Evolutionary conservation across 371 early-diverging fungal species (phyloP).

Genomic region (Blakeslea trispora): DNA sequence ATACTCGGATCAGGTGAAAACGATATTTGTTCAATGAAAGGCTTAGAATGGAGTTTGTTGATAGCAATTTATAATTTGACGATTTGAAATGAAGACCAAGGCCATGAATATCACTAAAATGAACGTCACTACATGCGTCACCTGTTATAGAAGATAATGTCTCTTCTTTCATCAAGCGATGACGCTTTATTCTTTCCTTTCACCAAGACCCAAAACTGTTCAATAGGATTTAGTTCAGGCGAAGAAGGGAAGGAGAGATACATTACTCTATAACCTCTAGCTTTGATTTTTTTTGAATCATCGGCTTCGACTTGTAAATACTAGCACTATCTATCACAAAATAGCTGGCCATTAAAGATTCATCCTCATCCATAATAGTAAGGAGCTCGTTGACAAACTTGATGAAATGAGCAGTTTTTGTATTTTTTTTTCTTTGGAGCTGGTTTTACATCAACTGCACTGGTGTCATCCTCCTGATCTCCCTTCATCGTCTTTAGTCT

Average conservation of each 20-base stretch:
- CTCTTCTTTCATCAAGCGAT: conserved; percentile 18
- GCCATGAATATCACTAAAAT: too few species aligned
- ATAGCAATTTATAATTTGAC: too few species aligned
- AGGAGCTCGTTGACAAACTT: conserved; percentile 20
- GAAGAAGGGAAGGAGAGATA: conserved; percentile 15
- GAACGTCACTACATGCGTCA: too few species aligned
- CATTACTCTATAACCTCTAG: conserved; percentile 15
- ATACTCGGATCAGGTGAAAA: too few species aligned
- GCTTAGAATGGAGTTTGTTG: too few species aligned
- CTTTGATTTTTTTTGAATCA: conserved; percentile 14
- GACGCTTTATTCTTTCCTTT: conserved; percentile 23
- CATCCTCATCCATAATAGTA: too few species aligned
- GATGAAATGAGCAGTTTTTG: conserved; percentile 16
- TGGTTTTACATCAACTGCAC: conserved; percentile 13
- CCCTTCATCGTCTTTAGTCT: conserved; percentile 12
- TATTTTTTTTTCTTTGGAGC: conserved; percentile 15
- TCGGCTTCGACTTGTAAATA: conserved; percentile 14
- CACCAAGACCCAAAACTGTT: conserved; percentile 15
- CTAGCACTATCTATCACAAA: conserved; percentile 12
- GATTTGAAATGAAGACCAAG: too few species aligned
- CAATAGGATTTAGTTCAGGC: too few species aligned
- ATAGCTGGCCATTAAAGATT: conserved; percentile 6
- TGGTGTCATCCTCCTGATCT: conserved; percentile 17
- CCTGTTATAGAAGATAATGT: conserved; percentile 11
- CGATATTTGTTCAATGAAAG: too few species aligned